Evolutionary conservation across 495 filamentous ascomycete species (phyloP), one percentile per base, ranked within the genome.

Genomic region (Lasiosphaeria hispida): DNA sequence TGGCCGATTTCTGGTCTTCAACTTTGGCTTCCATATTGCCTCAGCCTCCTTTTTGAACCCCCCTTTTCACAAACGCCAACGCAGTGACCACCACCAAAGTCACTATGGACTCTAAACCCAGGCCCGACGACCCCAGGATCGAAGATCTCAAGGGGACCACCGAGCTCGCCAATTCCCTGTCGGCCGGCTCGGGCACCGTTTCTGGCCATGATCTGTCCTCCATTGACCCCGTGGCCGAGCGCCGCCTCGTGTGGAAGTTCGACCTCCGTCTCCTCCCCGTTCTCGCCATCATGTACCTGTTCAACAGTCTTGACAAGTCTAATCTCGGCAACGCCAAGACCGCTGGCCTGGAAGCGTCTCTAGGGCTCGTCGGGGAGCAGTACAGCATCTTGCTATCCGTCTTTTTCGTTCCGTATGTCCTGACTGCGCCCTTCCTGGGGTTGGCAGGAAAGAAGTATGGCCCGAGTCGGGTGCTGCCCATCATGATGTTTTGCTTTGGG

Each of bases 351-450:
- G 66, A 66, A 57, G 30, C 5, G 5, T 10, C 43, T 15, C 48
- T 87, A 9, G 59, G 78, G 19, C 83, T 91, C 68, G 75, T 80
- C 42, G 67, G 72, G 1, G 80, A 84, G 50, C 80, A 90, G 60
- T 91, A 91, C 73, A 90, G 88, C 65, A 80, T 84, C 34, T 78
- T 90, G 10, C 72, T 91, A 11, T 82, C 80, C 14, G 84, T 91
- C 59, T 92, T 92, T 73, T 91, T 87, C 68, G 73, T 91, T n/a
- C 89, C 88, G 7, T 91, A 88, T 64, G 86, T 90, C 45, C 65
- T 90, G 13, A 85, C 81, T 39, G 87, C 83, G 4, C 87, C 85
- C 1, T 83, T 83, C 3, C 60, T 89, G 42, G 85, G 81, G 7
- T 85, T 92, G 72, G 66, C 87, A 4, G 85, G 84, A 48, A 89